These are phyloP conservation scores for Phytophthora sp. DNA, from an alignment of 352 stramenopile genomes.

Conservation along the genomic window DNA sequence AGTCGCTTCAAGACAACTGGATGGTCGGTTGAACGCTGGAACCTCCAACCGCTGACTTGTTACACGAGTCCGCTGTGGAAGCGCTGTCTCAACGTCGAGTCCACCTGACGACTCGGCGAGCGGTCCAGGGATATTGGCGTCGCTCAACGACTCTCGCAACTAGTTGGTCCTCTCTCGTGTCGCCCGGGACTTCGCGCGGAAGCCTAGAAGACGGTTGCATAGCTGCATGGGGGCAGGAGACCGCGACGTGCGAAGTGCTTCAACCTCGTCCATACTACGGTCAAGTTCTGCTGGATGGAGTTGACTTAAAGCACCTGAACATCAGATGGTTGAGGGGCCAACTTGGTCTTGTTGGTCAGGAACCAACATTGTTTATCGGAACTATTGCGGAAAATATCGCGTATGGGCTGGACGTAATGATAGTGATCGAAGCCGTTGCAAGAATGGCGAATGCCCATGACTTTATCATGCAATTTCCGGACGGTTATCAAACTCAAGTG, in stretches of 20 bases:
- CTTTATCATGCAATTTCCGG: slow-evolving; percentile 44
- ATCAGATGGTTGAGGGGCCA: slow-evolving; percentile 39
- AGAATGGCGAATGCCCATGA: slow-evolving; percentile 48
- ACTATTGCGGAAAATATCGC: background rate
- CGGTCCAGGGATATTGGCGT: too few species aligned
- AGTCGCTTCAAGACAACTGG: too few species aligned
- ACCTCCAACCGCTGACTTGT: too few species aligned
- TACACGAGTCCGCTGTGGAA: too few species aligned
- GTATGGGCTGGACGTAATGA: slow-evolving; percentile 55
- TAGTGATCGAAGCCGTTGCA: slow-evolving; percentile 75
- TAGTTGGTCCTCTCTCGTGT: too few species aligned
- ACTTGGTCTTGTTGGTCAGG: slow-evolving; percentile 26
- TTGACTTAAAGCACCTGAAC: slow-evolving; percentile 42
- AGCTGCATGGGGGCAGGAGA: too few species aligned
- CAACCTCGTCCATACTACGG: slow-evolving; percentile 39
- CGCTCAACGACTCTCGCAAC: too few species aligned
- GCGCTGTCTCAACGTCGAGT: too few species aligned
- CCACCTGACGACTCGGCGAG: too few species aligned
- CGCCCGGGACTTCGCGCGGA: slow-evolving; percentile 46
- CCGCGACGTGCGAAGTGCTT: too few species aligned
- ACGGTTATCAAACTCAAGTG: slow-evolving; percentile 47
- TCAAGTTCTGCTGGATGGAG: slow-evolving; percentile 39
- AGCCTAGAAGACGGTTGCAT: slow-evolving; percentile 46
- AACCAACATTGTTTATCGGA: background rate
- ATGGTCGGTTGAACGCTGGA: too few species aligned